These are phyloP conservation scores for Chaetomiaceae sp. DNA, from an alignment of 2,329 filamentous ascomycete genomes.

Conservation along the genomic window DNA sequence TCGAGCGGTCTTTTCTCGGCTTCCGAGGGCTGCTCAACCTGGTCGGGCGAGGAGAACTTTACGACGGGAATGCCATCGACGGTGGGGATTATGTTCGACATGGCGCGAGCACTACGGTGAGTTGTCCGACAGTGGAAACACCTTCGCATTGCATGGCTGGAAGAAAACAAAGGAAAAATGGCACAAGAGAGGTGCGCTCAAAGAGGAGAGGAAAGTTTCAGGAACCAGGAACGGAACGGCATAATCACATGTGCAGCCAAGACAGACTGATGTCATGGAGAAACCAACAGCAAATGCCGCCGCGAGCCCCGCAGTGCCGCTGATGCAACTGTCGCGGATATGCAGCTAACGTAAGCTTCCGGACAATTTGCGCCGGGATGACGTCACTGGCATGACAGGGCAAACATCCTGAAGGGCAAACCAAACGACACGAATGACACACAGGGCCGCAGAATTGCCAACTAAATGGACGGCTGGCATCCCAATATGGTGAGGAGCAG, in stretches of 20 bases:
- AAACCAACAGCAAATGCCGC: too few relatives aligned
- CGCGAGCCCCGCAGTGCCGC: not conserved
- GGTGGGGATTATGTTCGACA: slow-evolving; percentile 23
- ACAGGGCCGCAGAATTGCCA: too few relatives aligned
- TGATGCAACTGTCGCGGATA: not conserved
- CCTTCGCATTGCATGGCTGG: not conserved
- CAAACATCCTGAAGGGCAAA: too few relatives aligned
- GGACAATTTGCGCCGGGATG: not conserved
- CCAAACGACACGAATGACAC: too few relatives aligned
- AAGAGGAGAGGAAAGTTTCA: too few relatives aligned
- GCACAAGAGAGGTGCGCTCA: too few relatives aligned
- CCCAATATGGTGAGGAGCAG: too few relatives aligned
- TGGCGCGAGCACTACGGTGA: not conserved
- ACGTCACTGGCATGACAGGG: not conserved
- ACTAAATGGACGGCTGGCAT: too few relatives aligned
- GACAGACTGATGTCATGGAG: too few relatives aligned
- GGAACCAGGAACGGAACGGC: too few relatives aligned
- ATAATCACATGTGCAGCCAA: too few relatives aligned
- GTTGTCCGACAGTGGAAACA: not conserved
- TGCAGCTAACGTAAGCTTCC: not conserved
- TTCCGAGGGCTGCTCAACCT: slow-evolving; percentile 4
- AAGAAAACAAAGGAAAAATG: not conserved
- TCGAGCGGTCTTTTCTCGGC: slow-evolving; percentile 14
- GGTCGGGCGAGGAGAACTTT: slow-evolving; percentile 7
- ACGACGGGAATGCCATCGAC: slow-evolving; percentile 24